Base-by-base conservation (phyloP, 805 yeast genomes). In the Sugiyamaella marilandica region DNA sequence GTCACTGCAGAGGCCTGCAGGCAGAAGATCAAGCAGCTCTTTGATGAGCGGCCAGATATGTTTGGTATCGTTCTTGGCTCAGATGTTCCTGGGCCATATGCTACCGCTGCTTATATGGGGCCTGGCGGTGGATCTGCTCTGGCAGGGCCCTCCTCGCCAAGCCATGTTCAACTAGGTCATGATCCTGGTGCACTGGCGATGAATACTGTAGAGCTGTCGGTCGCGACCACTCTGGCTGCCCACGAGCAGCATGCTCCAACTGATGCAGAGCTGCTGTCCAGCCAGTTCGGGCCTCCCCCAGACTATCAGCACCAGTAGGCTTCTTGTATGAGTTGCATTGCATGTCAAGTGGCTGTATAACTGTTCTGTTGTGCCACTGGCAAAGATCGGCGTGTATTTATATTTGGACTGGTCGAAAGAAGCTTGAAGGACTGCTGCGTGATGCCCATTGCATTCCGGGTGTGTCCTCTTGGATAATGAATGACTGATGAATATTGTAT, bases 1-100 rank as follows among this genome's bases (percentile, higher is more conserved):
- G 79, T 79, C 59, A 70, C 81, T 13, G 76, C 78, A 29, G 71
- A 66, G 32, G 84, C 81, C 56, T 76, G 86, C 55, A 77, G 84
- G 49, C 81, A 77, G 35, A 62, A 82, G 32, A 67, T 83, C 11
- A 70, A 80, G 46, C 70, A 72, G 51, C 61, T 84, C 59, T 83
- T 85, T 59, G 73, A 79, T 68, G 62, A 69, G 14, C 75, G 80
- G 59, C 88, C 90, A 0, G 73, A 62, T 2, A 63, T 70, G 11
- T 84, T 85, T 65, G 85, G 85, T 5, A 76, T 84, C 33, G 70
- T 73, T 21, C 49, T 59, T 16, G 58, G 56, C 19, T 16, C 24
- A 5, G 43, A 39, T 39, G 43, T 16, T 14, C 43, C n/a, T n/a
- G 37, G 37, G 3, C 37, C 37, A 34, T 34, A 34, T 34, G 37